Conservation (phyloP, 768 basidiomycete species). For the Pisolithus orientalis region DNA sequence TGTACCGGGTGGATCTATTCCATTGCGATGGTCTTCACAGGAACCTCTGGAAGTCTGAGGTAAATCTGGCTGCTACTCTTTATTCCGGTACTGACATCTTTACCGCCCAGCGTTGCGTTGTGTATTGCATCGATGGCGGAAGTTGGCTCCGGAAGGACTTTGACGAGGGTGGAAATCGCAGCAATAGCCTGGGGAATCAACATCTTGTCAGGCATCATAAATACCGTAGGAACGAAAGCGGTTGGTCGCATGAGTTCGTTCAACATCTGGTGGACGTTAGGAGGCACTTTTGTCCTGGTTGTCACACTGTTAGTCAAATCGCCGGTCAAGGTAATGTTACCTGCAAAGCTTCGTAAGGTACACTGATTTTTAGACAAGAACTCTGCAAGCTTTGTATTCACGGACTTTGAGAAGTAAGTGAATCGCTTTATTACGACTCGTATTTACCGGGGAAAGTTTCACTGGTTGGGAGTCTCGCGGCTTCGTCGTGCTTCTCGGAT, state of each 20-base stretch:
- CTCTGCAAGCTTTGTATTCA: conserved; percentile 46
- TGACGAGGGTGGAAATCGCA: conserved; percentile 43
- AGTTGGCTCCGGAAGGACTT: conserved; percentile 37
- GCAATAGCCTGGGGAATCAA: conserved; percentile 26
- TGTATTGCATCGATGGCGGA: conserved; percentile 42
- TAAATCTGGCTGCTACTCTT: conserved; percentile 5
- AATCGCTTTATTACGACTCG: not conserved
- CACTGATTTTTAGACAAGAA: conserved; percentile 31
- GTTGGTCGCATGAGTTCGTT: conserved; percentile 51
- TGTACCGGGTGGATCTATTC: conserved; percentile 38
- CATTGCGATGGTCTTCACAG: conserved; percentile 55
- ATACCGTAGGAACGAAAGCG: conserved; percentile 51
- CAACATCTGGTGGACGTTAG: conserved; percentile 57
- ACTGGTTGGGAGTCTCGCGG: conserved; percentile 49
- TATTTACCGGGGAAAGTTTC: conserved; percentile 28
- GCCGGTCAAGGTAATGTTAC: conserved; percentile 37
- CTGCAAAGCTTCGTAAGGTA: not conserved
- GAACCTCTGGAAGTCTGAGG: conserved; percentile 54
- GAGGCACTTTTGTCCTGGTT: conserved; percentile 51
- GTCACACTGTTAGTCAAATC: conserved; percentile 52
- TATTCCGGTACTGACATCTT: not conserved
- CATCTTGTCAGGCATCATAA: conserved; percentile 47
- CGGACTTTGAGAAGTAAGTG: conserved; percentile 29
- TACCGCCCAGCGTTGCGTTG: conserved; percentile 38
- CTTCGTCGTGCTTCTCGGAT: too few species aligned